Conservation (phyloP, 257 asterid species). For the Phtheirospermum japonicum region DNA sequence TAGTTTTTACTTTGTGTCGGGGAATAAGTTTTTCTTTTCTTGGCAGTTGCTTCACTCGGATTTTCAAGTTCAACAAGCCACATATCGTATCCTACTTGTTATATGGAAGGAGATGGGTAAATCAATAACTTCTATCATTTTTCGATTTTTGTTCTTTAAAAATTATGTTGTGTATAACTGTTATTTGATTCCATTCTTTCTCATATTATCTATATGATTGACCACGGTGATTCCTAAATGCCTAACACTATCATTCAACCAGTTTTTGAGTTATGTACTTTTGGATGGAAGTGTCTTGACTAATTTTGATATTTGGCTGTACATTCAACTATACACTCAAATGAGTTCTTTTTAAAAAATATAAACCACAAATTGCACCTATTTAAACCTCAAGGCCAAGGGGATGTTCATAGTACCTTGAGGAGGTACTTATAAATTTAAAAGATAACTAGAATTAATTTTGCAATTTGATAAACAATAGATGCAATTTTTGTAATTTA, state of each 20-base stretch:
- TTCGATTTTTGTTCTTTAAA: background rate
- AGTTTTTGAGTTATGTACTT: too few relatives aligned
- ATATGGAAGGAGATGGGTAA: conserved; percentile 90
- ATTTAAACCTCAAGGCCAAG: background rate
- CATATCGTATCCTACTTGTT: conserved; percentile 55
- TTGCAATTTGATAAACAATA: background rate
- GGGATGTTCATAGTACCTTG: background rate
- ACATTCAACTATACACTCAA: too few relatives aligned
- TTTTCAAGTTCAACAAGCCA: conserved; percentile 87
- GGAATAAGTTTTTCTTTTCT: conserved; percentile 13
- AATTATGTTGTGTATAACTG: too few relatives aligned
- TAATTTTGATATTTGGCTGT: too few relatives aligned
- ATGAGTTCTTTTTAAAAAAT: too few relatives aligned
- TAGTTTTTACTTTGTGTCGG: background rate
- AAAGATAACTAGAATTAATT: background rate
- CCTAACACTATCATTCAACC: too few relatives aligned
- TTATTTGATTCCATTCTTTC: too few relatives aligned
- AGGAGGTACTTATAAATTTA: background rate
- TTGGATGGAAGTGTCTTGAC: too few relatives aligned
- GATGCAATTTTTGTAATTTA: background rate
- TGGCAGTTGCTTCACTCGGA: conserved; percentile 86
- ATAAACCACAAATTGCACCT: too few relatives aligned
- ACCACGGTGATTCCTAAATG: too few relatives aligned
- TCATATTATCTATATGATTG: too few relatives aligned
- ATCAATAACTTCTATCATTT: conserved; percentile 23